These are phyloP conservation scores for Priceomyces carsonii DNA, from an alignment of 805 yeast genomes.

Conservation along the genomic window DNA sequence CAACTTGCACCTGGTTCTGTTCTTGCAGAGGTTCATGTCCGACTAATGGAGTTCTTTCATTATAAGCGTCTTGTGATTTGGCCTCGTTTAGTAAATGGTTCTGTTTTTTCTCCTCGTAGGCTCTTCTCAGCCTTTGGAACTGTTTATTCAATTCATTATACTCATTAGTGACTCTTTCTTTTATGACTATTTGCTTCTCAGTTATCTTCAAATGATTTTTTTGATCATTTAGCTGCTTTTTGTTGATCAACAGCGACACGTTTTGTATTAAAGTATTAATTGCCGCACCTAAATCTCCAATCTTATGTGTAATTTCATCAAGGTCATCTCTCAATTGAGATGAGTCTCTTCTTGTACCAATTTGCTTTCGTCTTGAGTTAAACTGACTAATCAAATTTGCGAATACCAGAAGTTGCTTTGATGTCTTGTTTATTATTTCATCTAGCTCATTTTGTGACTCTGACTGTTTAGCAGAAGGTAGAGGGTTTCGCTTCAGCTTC, in stretches of 20 bases:
- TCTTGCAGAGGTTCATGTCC: constrained; percentile 22
- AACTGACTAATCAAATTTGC: constrained; percentile 51
- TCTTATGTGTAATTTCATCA: constrained; percentile 35
- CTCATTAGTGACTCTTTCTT: constrained; percentile 57
- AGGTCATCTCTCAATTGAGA: constrained; percentile 30
- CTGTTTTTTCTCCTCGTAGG: constrained; percentile 51
- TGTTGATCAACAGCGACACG: constrained; percentile 26
- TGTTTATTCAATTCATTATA: constrained; percentile 49
- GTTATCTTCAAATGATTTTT: constrained; percentile 28
- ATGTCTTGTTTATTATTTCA: constrained; percentile 31
- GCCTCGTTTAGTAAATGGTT: constrained; percentile 7
- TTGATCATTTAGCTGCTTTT: constrained; percentile 22
- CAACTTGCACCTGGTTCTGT: constrained; percentile 30
- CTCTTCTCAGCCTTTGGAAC: constrained; percentile 43
- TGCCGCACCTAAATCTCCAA: constrained; percentile 29
- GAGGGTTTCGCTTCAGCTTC: constrained; percentile 6
- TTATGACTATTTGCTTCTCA: constrained; percentile 43
- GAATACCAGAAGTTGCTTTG: constrained; percentile 45
- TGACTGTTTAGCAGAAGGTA: constrained; percentile 2
- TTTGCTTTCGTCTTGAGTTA: constrained; percentile 47
- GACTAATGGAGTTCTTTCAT: constrained; percentile 43
- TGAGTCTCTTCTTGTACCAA: constrained; percentile 57
- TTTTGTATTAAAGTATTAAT: constrained; percentile 31
- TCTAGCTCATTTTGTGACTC: constrained; percentile 29
- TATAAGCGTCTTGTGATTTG: neutral